Evolutionary conservation across 1,284 basidiomycete genomes (phyloP), one percentile per base, ranked within the genome.

Genomic region (Schizophyllum amplum): DNA sequence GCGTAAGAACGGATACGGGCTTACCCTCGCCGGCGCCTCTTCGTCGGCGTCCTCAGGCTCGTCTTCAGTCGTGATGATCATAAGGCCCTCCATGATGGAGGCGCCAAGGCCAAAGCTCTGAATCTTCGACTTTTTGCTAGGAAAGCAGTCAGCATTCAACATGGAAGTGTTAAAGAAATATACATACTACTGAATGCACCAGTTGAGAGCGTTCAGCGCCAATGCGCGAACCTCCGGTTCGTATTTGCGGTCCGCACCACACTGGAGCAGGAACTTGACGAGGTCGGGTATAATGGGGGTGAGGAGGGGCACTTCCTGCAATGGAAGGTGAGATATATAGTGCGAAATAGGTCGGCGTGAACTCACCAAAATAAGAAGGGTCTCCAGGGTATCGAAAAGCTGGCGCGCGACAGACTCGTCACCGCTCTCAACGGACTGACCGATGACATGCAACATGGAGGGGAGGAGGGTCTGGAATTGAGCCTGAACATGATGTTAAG

Each of bases 51-150:
- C 79, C 59, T 78, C 78, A 51, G 81, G 82, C 64, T 98, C 96
- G 61, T 92, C 89, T 75, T 99, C 96, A 47, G 91, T 89, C 13
- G 93, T 90, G 66, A 99, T 92, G 55, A 94, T 93, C 80, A 99
- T 90, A 51, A 99, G 83, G 26, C 91, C 90, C 65, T 92, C 86
- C 58, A 99, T 82, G 67, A 99, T 95, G 46, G 85, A 83, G 61
- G 86, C 85, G 20, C 93, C 93, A 55, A 99, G 81, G 67, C 86
- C 84, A 60, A 95, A 81, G 64, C 82, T 84, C 73, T 98, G 94
- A 47, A 99, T 85, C 74, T 96, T 97, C 60, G 89, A 89, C 76
- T 97, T 98, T 86, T 98, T 99, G 77, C 91, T 92, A 63, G n/a
- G 58, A 53, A 60, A 47, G 54, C n/a, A 24, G 22, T 51, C 53